Evolutionary conservation across 352 stramenopile species (phyloP), one percentile per base, ranked within the genome.

Genomic region (Globisporangium iwayamae): DNA sequence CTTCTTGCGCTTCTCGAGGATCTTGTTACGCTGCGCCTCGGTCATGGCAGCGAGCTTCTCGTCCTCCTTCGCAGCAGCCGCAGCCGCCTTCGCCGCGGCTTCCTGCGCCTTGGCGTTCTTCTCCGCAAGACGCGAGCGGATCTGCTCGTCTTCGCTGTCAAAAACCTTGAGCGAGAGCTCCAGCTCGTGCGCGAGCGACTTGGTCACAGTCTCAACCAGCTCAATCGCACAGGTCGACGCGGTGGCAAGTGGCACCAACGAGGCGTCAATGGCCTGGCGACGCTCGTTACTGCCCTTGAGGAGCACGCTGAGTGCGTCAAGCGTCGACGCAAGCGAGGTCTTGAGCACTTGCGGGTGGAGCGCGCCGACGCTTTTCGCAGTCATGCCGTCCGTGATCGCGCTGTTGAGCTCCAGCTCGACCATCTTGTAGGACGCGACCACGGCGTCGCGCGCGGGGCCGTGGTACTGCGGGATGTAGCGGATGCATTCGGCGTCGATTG

Each of bases 381-480:
- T 57, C 25, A 66, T 58, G 13, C 67, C 60, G n/a, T 70, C 73
- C 20, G 60, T 65, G 34, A 80, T 45, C 2, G 70, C 62, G 25
- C 62, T 71, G 65, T 94, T 94, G 39, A 95, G 75, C 67, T 96
- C 86, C 8, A 78, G 56, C 68, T 93, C 83, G 50, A 92, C 76
- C 13, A 74, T 67, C 72, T 96, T 93, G 71, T 81, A 86, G 10
- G 78, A 80, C 14, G 70, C 68, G 43, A 85, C 65, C 32, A 93
- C 73, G 25, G 83, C 72, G 61, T 94, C 86, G 34, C 85, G 84
- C 38, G 72, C 83, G 8, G 87, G 82, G 9, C 87, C 87, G 72
- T 96, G 87, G 74, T 91, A 90, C 71, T 96, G 85, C 52, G 89
- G 89, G 57, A 94, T 83, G 68, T 74, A 84, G 47, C 80, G 72